A percentile compares a stretch with the other conserved stretches of the same genome.
phyloP scores from a whole-genome alignment of 805 yeast species.

The Schwanniomyces occidentalis region DNA sequence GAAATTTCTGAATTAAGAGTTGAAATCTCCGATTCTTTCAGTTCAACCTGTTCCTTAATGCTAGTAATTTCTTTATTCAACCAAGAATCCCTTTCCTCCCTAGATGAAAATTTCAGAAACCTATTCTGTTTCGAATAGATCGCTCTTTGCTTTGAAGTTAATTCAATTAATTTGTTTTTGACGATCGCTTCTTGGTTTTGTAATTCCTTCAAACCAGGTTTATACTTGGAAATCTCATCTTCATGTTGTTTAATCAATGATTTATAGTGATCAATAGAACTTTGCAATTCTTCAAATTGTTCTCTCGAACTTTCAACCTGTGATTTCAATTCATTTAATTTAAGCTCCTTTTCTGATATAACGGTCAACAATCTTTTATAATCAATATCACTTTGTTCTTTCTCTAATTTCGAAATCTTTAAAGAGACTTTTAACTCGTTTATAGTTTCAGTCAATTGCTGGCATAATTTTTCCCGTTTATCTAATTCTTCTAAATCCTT shows the following conservation, averaged over 20 bases:
- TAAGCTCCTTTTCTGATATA: slow-evolving; percentile 51
- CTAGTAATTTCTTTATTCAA: slow-evolving; percentile 50
- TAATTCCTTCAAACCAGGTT: slow-evolving; percentile 44
- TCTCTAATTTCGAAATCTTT: slow-evolving; percentile 57
- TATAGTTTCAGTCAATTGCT: slow-evolving; percentile 46
- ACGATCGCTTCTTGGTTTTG: slow-evolving; percentile 40
- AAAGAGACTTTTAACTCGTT: slow-evolving; percentile 47
- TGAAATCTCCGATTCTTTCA: slow-evolving; percentile 22
- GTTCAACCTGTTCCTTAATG: slow-evolving; percentile 27
- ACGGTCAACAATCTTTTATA: slow-evolving; percentile 48
- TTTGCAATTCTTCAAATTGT: slow-evolving; percentile 22
- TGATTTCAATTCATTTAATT: slow-evolving; percentile 42
- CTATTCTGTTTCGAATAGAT: slow-evolving; percentile 74
- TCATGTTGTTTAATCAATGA: slow-evolving; percentile 38
- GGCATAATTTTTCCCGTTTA: slow-evolving; percentile 55
- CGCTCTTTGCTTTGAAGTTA: slow-evolving; percentile 54
- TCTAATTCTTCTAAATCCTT: slow-evolving; percentile 56
- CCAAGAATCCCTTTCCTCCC: slow-evolving; percentile 68
- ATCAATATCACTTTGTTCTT: slow-evolving; percentile 51
- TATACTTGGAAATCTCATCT: slow-evolving; percentile 29
- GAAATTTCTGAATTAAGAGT: slow-evolving; percentile 21
- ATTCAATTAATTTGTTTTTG: slow-evolving; percentile 39
- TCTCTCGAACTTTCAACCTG: slow-evolving; percentile 32
- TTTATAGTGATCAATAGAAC: slow-evolving; percentile 20
- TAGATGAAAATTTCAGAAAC: slow-evolving; percentile 54